phyloP scores from a whole-genome alignment of 164 flowering plant genomes.

The Sextonia rubra region DNA sequence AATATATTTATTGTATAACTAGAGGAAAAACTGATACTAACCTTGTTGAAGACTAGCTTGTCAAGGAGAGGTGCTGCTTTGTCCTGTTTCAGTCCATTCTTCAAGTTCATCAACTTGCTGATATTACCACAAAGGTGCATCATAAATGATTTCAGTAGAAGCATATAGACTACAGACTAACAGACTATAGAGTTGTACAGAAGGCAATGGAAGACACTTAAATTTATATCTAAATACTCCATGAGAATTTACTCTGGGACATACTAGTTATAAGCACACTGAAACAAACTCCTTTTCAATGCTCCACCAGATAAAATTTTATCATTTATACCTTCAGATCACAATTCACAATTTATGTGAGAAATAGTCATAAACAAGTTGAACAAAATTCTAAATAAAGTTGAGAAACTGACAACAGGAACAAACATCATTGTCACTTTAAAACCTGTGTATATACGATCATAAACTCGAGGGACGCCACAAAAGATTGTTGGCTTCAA shows the following conservation, averaged over 20 bases:
- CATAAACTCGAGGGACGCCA: slow-evolving; percentile 95
- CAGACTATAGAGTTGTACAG: slow-evolving; percentile 7
- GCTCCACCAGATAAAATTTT: slow-evolving; percentile 72
- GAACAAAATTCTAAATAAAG: neutral
- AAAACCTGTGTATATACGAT: slow-evolving; percentile 77
- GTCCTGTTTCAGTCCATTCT: slow-evolving; percentile 69
- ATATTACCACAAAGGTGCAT: neutral
- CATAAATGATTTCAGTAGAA: neutral
- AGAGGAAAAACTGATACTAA: slow-evolving; percentile 15
- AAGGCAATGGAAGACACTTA: neutral
- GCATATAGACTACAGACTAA: neutral
- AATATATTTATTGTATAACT: neutral
- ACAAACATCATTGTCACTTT: neutral
- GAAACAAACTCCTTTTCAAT: slow-evolving; percentile 57
- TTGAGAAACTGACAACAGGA: neutral
- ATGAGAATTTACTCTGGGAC: slow-evolving; percentile 16
- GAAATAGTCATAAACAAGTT: neutral
- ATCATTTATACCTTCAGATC: slow-evolving; percentile 47
- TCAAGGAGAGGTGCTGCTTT: slow-evolving; percentile 85
- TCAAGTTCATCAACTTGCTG: slow-evolving; percentile 81
- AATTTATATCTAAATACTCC: neutral
- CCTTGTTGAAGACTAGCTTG: slow-evolving; percentile 79
- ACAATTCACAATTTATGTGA: neutral
- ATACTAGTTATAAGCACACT: slow-evolving; percentile 84
- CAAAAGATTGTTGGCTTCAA: slow-evolving; percentile 81